Base-by-base conservation (phyloP, 1,139 yeast genomes). In the Suhomyces choctaworum region DNA sequence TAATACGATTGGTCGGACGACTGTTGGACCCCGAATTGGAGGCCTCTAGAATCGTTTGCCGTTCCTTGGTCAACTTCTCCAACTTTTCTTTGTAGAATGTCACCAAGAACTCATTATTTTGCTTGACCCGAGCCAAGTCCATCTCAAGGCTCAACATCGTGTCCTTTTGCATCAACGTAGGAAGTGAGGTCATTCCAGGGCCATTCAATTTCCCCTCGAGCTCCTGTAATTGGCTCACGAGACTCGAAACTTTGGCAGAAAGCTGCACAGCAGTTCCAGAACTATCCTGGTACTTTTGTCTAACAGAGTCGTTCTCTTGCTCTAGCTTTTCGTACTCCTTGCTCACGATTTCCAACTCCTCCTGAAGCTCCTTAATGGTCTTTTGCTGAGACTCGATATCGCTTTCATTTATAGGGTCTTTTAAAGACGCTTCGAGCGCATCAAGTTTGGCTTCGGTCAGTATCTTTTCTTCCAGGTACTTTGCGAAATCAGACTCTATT, bases 191-290 rank as follows among this genome's bases (percentile, higher is more conserved):
- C 43, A 70, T 66, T 2, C 75, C 73, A 1, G 68, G 66, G 0
- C 79, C 80, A 20, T 64, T 56, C 4, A 72, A 46, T 41, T 70
- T 70, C 5, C 44, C 43, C 13, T 59, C 56, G 5, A 79, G 47
- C 20, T 48, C 45, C 0, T 47, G 53, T 27, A 64, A 59, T 8
- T 50, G 48, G 1, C 50, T 55, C 30, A 62, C 64, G 9, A 67
- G 39, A 1, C 47, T 36, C n/a, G 55, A 57, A 6, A 73, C 47
- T 13, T 46, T 46, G 0, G 55, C 51, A 1, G 83, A 69, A 22
- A 64, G 49, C 29, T 72, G 76, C 1, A 80, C 83, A 0, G 88
- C 88, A 13, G 58, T 60, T 0, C 78, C 60, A 0, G 87, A 80
- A 20, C 61, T 60, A 5, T 52, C 47, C 54, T 81, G 89, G 50